Percentiles rank a stretch among this genome's conserved stretches.
phyloP scores from a whole-genome alignment of 768 basidiomycete species.

The Panaeolus cyanescens region DNA sequence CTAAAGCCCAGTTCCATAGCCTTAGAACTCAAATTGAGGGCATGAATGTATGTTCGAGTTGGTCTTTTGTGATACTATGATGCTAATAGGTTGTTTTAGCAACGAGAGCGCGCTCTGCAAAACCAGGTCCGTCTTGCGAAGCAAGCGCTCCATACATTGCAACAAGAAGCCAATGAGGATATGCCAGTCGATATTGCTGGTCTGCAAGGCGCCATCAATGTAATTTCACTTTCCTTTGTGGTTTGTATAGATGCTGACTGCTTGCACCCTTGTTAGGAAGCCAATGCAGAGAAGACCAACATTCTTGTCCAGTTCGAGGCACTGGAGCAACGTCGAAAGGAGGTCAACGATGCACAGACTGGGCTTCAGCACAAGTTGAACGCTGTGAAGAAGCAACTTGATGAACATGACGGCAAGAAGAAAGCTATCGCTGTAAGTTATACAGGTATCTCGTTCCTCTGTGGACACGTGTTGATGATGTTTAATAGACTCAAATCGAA shows the following conservation, averaged over 20 bases:
- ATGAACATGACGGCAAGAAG: conserved; percentile 49
- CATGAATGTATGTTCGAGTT: conserved; percentile 32
- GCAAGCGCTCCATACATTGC: conserved; percentile 38
- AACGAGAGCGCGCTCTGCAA: conserved; percentile 28
- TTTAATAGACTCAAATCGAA: conserved; percentile 48
- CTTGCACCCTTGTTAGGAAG: conserved; percentile 42
- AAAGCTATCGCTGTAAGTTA: conserved; percentile 45
- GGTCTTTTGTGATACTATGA: neutral
- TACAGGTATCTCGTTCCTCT: neutral
- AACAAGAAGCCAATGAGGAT: conserved; percentile 68
- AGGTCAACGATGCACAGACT: conserved; percentile 46
- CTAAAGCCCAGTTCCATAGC: conserved; percentile 28
- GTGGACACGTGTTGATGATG: neutral
- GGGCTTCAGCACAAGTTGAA: conserved; percentile 45
- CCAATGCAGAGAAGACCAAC: conserved; percentile 50
- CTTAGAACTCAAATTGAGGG: conserved; percentile 26
- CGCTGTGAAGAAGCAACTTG: conserved; percentile 47
- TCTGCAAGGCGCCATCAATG: conserved; percentile 55
- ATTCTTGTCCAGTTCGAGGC: conserved; percentile 51
- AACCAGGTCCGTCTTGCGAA: conserved; percentile 31
- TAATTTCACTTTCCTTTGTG: conserved; percentile 23
- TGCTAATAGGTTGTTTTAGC: conserved; percentile 16
- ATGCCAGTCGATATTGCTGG: conserved; percentile 64
- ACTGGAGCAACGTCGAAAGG: conserved; percentile 43
- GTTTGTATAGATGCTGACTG: neutral